These are phyloP conservation scores for Chlamydomonas eustigma DNA, from an alignment of 139 green algal genomes.

Conservation along the genomic window DNA sequence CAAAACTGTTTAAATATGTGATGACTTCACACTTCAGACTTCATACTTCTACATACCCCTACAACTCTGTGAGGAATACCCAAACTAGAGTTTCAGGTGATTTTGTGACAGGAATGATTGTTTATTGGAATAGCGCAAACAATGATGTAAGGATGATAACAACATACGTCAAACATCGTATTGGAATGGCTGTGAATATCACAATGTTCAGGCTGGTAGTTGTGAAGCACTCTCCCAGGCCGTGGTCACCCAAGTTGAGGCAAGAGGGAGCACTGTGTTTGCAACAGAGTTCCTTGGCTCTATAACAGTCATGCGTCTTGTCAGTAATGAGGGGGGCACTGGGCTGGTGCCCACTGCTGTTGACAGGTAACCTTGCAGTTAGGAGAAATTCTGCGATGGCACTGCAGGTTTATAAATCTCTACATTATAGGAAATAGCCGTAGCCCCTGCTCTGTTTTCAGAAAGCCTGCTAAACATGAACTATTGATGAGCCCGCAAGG, in stretches of 20 bases:
- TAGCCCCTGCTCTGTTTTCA: too few relatives aligned
- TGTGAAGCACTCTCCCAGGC: background rate
- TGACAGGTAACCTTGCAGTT: slow-evolving; percentile 4
- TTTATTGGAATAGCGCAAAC: background rate
- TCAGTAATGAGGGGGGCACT: background rate
- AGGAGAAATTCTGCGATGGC: too few relatives aligned
- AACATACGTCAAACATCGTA: background rate
- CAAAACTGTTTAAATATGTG: too few relatives aligned
- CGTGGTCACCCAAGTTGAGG: background rate
- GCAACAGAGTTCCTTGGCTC: background rate
- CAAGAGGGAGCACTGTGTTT: background rate
- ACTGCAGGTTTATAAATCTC: too few relatives aligned
- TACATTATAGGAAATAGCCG: too few relatives aligned
- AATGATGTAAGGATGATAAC: background rate
- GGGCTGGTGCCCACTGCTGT: background rate
- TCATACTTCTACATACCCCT: too few relatives aligned
- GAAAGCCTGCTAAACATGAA: too few relatives aligned
- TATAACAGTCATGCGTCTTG: background rate
- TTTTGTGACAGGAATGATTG: background rate
- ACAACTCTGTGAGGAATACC: background rate
- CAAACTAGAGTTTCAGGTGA: background rate
- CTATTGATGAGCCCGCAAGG: too few relatives aligned
- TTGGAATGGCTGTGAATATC: background rate
- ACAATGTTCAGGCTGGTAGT: background rate
- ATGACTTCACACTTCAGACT: too few relatives aligned